Evolutionary conservation across 208 protist species (phyloP), one percentile per base, ranked within the genome.

Genomic region (Paratrypanosoma confusum): DNA sequence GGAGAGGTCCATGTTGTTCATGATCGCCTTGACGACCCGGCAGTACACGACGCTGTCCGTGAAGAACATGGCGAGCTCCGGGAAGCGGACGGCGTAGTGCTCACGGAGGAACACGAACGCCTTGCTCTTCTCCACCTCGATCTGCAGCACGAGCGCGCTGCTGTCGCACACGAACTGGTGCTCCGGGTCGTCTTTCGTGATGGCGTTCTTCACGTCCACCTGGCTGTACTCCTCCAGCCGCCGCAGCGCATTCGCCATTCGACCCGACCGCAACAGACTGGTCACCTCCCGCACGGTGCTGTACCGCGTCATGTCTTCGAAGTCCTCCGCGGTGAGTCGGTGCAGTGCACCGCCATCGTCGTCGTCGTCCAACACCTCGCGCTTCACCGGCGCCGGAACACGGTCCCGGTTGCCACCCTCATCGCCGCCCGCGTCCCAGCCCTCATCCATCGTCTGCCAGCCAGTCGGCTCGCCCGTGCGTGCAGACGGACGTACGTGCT

Each of bases 141-240:
- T 88, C 35, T 73, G 74, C 46, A 90, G 50, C 23, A 93, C 81
- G 34, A 94, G 44, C 27, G 46, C 57, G 50, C 75, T 91, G 52
- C 71, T 93, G 40, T 96, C 80, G n/a, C 76, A 82, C 18, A 94
- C 65, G 63, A 90, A 88, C 44, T 72, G 63, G 62, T 94, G 84
- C 66, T 95, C 84, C 4, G 77, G 78, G 46, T 89, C 78, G 17
- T 90, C 75, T 8, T 67, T 71, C 4, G 64, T 62, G 37, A 94
- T 88, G 20, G 77, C 63, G 45, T 91, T 90, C 53, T 90, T 93
- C 25, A 46, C 45, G 5, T 40, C 50, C 16, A 65, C 71, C 11
- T 85, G 57, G 41, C 77, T 68, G 62, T 88, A 90, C 42, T 89
- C 80, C 16, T 57, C 71, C 22, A 93, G 50, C 8, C 71, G 57